Percentiles rank a stretch among this genome's conserved stretches.
phyloP scores from a whole-genome alignment of 257 asterid genomes.

The Orobanche coerulescens region DNA sequence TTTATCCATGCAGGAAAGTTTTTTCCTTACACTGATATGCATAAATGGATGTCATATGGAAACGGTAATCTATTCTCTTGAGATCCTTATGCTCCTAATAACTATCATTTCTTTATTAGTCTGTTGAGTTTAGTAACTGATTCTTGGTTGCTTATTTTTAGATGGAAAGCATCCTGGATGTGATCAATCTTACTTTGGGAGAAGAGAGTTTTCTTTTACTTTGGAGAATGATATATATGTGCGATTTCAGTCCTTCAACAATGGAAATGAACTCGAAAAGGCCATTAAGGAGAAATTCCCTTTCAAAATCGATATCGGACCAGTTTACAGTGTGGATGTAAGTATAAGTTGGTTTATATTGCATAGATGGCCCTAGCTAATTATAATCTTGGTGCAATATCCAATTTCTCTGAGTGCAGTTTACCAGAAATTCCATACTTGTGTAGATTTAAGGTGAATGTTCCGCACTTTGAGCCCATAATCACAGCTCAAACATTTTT shows the following conservation, averaged over 20 bases:
- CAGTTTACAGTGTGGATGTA: slow-evolving; percentile 88
- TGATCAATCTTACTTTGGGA: slow-evolving; percentile 74
- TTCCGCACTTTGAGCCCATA: background rate
- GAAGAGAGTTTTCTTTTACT: slow-evolving; percentile 87
- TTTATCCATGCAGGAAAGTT: slow-evolving; percentile 51
- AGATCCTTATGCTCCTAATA: slow-evolving; percentile 4
- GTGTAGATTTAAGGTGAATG: background rate
- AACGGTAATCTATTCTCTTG: slow-evolving; percentile 44
- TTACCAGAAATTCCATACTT: too few species aligned
- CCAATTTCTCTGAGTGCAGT: too few species aligned
- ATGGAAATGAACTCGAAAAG: slow-evolving; percentile 47
- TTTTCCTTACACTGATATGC: slow-evolving; percentile 73
- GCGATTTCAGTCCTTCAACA: slow-evolving; percentile 75
- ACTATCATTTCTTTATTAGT: background rate
- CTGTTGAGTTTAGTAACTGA: background rate
- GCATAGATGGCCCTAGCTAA: background rate
- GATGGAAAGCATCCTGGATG: slow-evolving; percentile 99
- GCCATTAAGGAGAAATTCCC: slow-evolving; percentile 77
- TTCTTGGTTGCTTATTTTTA: slow-evolving; percentile 25
- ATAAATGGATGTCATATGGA: slow-evolving; percentile 87
- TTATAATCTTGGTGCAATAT: background rate
- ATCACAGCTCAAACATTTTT: background rate
- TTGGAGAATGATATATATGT: slow-evolving; percentile 68
- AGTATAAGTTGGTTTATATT: slow-evolving; percentile 23
- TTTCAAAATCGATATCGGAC: slow-evolving; percentile 81